Evolutionary conservation across 768 basidiomycete genomes (phyloP).

Genomic region (Tremella mesenterica): DNA sequence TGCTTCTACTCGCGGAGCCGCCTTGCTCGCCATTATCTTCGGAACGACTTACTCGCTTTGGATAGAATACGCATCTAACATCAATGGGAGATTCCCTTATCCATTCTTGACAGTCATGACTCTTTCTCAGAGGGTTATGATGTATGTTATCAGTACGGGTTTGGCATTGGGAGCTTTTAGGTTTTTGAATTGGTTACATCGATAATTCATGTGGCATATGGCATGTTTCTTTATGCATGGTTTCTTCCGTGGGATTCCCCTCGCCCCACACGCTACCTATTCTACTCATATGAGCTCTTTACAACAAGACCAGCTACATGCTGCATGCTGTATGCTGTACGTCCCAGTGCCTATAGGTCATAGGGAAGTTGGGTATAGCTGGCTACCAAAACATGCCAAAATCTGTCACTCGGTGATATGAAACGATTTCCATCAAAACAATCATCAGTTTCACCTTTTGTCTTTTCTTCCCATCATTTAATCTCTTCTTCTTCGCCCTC

Average conservation of each 20-base stretch:
- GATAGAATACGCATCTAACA: constrained; percentile 59
- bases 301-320: too few relatives aligned
- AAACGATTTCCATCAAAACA: too few relatives aligned
- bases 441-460: not conserved
- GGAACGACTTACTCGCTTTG: constrained; percentile 55
- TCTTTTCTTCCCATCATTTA: not conserved
- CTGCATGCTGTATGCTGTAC: too few relatives aligned
- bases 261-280: too few relatives aligned
- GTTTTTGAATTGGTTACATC: constrained; percentile 55
- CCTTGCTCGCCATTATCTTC: constrained; percentile 40
- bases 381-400: too few relatives aligned
- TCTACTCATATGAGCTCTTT: too few relatives aligned
- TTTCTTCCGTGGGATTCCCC: too few relatives aligned
- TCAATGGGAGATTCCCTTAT: constrained; percentile 66
- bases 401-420: too few relatives aligned
- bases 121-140: constrained; percentile 51
- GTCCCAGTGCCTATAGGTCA: too few relatives aligned
- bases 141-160: constrained; percentile 54
- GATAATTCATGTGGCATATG: constrained; percentile 1
- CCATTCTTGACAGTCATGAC: constrained; percentile 66
- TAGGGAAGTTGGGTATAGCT: too few relatives aligned
- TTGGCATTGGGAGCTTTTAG: constrained; percentile 56
- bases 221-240: too few relatives aligned
- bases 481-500: not conserved
- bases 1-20: constrained; percentile 43